Conservation (phyloP, 1,284 basidiomycete species). For the Ustilago esculenta region DNA sequence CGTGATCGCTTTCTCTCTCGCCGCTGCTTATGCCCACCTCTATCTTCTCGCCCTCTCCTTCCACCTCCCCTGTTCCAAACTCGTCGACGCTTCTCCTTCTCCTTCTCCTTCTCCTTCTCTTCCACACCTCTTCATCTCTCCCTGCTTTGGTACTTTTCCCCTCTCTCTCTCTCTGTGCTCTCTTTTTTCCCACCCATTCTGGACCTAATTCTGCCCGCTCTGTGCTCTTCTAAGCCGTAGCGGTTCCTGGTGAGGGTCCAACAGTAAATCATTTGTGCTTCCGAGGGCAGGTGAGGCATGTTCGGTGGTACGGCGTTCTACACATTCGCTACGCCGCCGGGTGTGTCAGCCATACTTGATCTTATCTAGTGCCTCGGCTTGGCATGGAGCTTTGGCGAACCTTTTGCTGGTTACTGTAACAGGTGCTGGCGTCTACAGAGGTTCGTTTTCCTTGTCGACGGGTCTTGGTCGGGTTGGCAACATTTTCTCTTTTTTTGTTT, state of each 20-base stretch:
- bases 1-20: not conserved
- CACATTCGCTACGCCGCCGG: constrained; percentile 44
- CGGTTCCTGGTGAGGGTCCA: constrained; percentile 57
- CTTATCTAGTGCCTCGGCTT: constrained; percentile 14
- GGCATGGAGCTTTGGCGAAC: constrained; percentile 14
- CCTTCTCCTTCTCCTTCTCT: not conserved
- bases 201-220: constrained; percentile 55
- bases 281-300: constrained; percentile 14
- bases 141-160: not conserved
- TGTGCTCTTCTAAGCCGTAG: constrained; percentile 47
- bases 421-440: constrained; percentile 27
- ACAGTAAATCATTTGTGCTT: constrained; percentile 25
- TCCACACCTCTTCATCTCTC: not conserved
- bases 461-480: constrained; percentile 35
- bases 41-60: not conserved
- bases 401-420: constrained; percentile 38
- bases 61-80: not conserved
- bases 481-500: constrained; percentile 4
- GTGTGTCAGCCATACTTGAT: constrained; percentile 29
- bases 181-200: constrained; percentile 1
- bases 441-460: constrained; percentile 23
- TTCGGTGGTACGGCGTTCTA: constrained; percentile 37
- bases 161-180: not conserved
- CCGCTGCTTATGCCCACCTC: not conserved
- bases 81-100: not conserved